phyloP scores from a whole-genome alignment of 345 rosid genomes.

The Populus davidiana region DNA sequence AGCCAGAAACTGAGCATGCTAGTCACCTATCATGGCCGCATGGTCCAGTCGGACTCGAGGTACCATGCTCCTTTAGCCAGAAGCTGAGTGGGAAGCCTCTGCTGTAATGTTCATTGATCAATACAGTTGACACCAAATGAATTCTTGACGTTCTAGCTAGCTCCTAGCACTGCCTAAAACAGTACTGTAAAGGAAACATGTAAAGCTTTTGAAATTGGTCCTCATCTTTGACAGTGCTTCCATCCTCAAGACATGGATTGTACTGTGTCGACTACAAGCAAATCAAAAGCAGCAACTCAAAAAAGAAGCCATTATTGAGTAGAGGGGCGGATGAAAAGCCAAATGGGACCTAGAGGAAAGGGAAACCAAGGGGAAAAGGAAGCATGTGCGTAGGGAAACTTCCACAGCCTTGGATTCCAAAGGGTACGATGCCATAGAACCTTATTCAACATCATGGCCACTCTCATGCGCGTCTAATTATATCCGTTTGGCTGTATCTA shows the following conservation, averaged over 20 bases:
- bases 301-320: not conserved
- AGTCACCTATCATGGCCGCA: not conserved
- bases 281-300: not conserved
- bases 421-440: not conserved
- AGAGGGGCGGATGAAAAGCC: not conserved
- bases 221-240: no score
- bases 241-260: no score
- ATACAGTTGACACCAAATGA: not conserved
- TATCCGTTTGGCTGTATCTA: conserved; percentile 7
- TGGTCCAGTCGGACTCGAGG: no score
- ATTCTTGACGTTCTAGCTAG: no score
- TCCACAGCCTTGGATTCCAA: conserved; percentile 21
- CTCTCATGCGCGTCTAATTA: conserved; percentile 16
- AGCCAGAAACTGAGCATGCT: no score
- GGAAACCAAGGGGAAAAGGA: not conserved
- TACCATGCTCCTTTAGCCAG: not conserved
- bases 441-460: not conserved
- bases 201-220: no score
- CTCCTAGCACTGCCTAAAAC: not conserved
- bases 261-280: conserved; percentile 9
- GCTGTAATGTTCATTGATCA: not conserved
- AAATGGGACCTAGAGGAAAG: not conserved
- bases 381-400: conserved; percentile 5
- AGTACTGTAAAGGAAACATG: not conserved
- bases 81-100: not conserved